These are phyloP conservation scores for Cucurbita ficifolia DNA, from an alignment of 306 rosid species.

Conservation along the genomic window DNA sequence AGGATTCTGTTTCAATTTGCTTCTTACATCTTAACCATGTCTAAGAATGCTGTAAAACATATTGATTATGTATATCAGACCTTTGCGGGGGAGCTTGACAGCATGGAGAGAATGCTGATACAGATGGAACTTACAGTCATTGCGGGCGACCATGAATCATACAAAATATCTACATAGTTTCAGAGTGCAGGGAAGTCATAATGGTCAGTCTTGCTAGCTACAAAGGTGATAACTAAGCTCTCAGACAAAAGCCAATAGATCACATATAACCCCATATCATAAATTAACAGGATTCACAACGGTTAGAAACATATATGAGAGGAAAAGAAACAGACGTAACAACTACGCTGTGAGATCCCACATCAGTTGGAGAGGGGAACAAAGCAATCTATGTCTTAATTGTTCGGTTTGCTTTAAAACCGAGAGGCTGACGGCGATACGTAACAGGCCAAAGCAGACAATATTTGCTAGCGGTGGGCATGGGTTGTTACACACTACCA, in stretches of 20 bases:
- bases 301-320: background rate
- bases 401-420: too few relatives aligned
- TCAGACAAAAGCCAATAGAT: background rate
- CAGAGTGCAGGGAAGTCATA: slow-evolving; percentile 11
- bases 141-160: slow-evolving; percentile 99
- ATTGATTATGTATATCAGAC: slow-evolving; percentile 20
- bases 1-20: background rate
- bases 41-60: background rate
- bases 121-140: slow-evolving; percentile 99
- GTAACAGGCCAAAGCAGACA: too few relatives aligned
- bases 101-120: slow-evolving; percentile 99
- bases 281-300: background rate
- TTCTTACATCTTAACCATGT: background rate
- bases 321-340: background rate
- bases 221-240: background rate
- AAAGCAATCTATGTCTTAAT: too few relatives aligned
- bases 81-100: slow-evolving; percentile 92
- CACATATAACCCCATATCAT: background rate
- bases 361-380: too few relatives aligned
- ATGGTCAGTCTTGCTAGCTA: slow-evolving; percentile 15
- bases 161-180: slow-evolving; percentile 70
- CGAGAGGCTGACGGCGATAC: too few relatives aligned
- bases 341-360: too few relatives aligned
- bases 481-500: background rate
- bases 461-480: too few relatives aligned